Base-by-base conservation (phyloP, 148 eudicot genomes). In the Hydrangea macrophylla region DNA sequence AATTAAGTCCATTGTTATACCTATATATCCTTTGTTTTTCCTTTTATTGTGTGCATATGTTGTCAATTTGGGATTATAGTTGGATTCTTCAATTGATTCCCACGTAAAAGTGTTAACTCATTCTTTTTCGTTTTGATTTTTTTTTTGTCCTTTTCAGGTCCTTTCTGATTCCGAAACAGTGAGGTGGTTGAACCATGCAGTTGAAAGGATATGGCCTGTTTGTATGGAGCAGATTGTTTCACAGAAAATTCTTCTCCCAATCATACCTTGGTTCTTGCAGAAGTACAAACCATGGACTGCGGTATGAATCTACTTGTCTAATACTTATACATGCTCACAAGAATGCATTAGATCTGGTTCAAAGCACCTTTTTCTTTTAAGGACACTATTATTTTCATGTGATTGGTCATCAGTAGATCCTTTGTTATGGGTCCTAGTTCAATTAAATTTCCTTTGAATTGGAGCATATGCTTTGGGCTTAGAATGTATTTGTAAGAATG, bases 281-380 rank as follows among this genome's bases (percentile, higher is more conserved):
- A 94, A 94, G 81, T 94, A 88, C 83, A 94, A 94, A 72, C 99
- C 99, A 9, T 89, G 97, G 99, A 91, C 93, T 61, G 96, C 80
- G 75, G 98, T 94, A 94, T 72, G 90, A 48, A 33, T 76, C 11
- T 12, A 45, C 23, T 35, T 33, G 37, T 36, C 37, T 35, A 30
- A 11, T 66, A 59, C 23, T 55, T 39, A 23, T 33, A 35, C 8
- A 30, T 55, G 5, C 13, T 39, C 45, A 40, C 9, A 51, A 25
- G 33, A 25, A 13, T 64, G 58, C 48, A 42, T 56, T 64, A 64
- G 31, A 44, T 54, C 60, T 35, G 22, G 31, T 33, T 9, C 45
- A 23, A 53, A 22, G 7, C 7, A 12, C 30, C 44, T 20, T 65
- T 33, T 2, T 7, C 25, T 35, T 55, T 8, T 6, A n/a, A n/a